Base-by-base conservation (phyloP, 1,139 yeast species). In the Magnusiomyces tetraspermus region DNA sequence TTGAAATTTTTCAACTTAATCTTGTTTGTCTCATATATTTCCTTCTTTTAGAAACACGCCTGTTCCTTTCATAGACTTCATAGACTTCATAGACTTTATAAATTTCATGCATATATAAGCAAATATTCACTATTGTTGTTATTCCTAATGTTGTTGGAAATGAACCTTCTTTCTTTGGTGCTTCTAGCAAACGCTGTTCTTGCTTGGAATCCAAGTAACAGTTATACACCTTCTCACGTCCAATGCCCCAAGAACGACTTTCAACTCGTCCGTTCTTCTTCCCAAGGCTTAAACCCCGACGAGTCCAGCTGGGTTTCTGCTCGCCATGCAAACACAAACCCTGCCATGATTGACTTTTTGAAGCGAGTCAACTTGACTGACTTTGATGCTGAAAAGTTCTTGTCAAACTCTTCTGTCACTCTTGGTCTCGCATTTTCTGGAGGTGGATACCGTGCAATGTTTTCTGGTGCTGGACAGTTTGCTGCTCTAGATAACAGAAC, bases 391-490 rank as follows among this genome's bases (percentile, higher is more conserved):
- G 71, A 68, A 21, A 60, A 64, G 2, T 81, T 79, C 60, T 63
- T 84, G 54, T 6, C 23, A 67, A 56, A 67, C 45, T 69, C 76
- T 30, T 69, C 71, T 23, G 24, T 60, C 22, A 73, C 69, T 46
- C 72, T 85, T 50, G 95, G 82, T 1, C 63, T 85, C 23, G 85
- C 92, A 2, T 79, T 84, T 61, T 80, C 88, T 6, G 95, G 95
- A 46, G 95, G 95, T 59, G 90, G 95, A 3, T 85, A 84, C 67
- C 74, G 95, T 57, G 88, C 95, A 38, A 83, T 85, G 92, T 69
- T 85, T 40, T 69, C 71, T 55, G 94, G 92, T 26, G 95, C 94
- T 2, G 95, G 96, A 38, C 80, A 82, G 62, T 65, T 85, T 42
- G 72, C 86, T 23, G 95, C 89, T 0, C 68, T 85, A 56, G 96